Evolutionary conservation across 495 filamentous ascomycete genomes (phyloP).

Genomic region (Lindgomyces ingoldianus): DNA sequence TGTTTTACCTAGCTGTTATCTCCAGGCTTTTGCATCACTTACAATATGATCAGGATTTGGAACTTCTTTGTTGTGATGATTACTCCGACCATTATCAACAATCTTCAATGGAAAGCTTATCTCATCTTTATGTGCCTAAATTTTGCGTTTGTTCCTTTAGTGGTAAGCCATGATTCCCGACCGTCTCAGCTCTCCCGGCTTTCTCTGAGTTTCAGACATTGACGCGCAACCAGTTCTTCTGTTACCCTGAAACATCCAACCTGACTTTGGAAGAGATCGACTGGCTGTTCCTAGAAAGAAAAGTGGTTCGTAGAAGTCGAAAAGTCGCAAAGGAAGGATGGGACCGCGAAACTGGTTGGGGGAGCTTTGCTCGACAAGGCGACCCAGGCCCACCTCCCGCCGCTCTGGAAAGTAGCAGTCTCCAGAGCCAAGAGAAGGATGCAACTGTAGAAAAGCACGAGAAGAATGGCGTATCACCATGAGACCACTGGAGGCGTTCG

Average conservation of each 20-base stretch:
- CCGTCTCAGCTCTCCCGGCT: neutral
- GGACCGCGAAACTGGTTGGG: constrained; percentile 2
- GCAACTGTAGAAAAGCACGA: neutral
- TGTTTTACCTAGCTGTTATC: no score
- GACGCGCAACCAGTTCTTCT: constrained; percentile 13
- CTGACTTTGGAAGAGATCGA: constrained; percentile 40
- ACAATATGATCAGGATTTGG: no score
- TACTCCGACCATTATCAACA: constrained; percentile 39
- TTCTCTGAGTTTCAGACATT: neutral
- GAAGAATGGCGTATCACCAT: neutral
- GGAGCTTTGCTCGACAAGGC: constrained; percentile 1
- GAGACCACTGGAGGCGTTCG: neutral
- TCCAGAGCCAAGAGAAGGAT: neutral
- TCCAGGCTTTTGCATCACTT: no score
- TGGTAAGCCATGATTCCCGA: constrained; percentile 7
- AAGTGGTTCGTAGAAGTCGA: constrained; percentile 10
- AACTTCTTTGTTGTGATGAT: constrained; percentile 45
- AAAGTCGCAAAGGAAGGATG: constrained; percentile 19
- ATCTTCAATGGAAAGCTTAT: constrained; percentile 36
- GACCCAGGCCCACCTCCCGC: neutral
- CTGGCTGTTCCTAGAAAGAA: constrained; percentile 28
- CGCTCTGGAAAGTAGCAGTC: neutral
- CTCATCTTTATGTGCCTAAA: constrained; percentile 40
- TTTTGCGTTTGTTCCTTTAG: constrained; percentile 47
- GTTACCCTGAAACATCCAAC: constrained; percentile 43